A percentile compares a stretch with the other conserved stretches of the same genome.
Conservation (phyloP, 2,329 filamentous ascomycete species). For the Epichloe aotearoae region DNA sequence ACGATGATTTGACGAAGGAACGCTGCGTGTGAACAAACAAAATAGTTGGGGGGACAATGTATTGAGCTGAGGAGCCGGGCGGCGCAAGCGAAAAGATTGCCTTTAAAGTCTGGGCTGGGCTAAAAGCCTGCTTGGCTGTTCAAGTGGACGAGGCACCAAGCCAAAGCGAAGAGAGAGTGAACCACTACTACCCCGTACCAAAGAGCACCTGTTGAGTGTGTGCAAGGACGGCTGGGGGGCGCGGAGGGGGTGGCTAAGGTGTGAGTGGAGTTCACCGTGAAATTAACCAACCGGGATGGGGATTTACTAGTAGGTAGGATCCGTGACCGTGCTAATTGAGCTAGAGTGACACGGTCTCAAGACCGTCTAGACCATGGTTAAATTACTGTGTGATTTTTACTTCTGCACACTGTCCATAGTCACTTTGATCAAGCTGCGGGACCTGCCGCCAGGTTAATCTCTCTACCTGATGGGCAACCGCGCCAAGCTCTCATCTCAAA, state of each 20-base stretch:
- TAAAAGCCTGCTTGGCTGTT: slow-evolving; percentile 6
- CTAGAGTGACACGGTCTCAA: slow-evolving; percentile 1
- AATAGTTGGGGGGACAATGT: slow-evolving; percentile 18
- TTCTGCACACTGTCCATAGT: neutral
- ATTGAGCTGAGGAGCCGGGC: slow-evolving; percentile 33
- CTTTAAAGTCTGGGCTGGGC: slow-evolving; percentile 17
- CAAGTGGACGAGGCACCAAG: slow-evolving; percentile 12
- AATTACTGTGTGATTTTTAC: neutral
- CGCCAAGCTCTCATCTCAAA: slow-evolving; percentile 6
- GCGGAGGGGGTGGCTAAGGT: slow-evolving; percentile 18
- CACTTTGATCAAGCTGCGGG: slow-evolving; percentile 1
- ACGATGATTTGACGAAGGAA: slow-evolving; percentile 6
- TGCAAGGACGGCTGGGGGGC: slow-evolving; percentile 5
- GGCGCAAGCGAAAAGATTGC: slow-evolving; percentile 41
- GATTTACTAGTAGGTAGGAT: slow-evolving; percentile 15
- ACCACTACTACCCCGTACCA: neutral
- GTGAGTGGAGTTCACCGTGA: slow-evolving; percentile 28
- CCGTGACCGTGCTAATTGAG: slow-evolving; percentile 5
- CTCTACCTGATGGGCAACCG: neutral
- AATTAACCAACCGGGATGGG: slow-evolving; percentile 26
- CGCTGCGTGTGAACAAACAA: slow-evolving; percentile 5
- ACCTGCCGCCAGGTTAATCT: slow-evolving; percentile 1
- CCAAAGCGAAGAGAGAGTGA: neutral
- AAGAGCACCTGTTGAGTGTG: neutral
- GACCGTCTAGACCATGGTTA: fast-evolving